Evolutionary conservation across 352 stramenopile genomes (phyloP), one percentile per base, ranked within the genome.

Genomic region (Globisporangium cylindrosporum): DNA sequence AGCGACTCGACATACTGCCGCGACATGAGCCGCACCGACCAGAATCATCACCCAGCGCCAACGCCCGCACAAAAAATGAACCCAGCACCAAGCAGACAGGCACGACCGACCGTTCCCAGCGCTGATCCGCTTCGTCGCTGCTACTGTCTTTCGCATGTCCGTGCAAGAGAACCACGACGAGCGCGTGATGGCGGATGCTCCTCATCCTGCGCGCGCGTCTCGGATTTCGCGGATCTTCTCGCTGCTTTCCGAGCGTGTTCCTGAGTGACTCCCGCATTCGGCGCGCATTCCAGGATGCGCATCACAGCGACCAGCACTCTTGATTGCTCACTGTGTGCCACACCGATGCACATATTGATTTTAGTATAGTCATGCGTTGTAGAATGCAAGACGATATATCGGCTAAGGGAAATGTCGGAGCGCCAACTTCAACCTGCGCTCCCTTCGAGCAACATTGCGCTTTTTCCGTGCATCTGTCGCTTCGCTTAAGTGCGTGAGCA

Each of bases 131-230:
- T 41, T 41, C 49, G n/a, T 58, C 25, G 29, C 27, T n/a, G 22
- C 57, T 27, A 9, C 41, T 48, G 22, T 14, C 22, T 24, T n/a
- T 29, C 27, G 8, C 38, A 29, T 59, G 12, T 20, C 36, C 22
- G 32, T 38, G 38, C 24, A 68, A 25, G 36, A 67, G 49, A 38
- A 68, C 46, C 53, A 68, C 51, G 27, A 32, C 3, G 62, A 68
- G 62, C 14, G 48, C 62, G 51, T 68, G 62, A 14, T 60, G 27
- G 27, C 27, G 62, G 15, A 58, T 22, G 58, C 36, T 38, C 38
- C 46, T 64, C 59, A 38, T 64, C 14, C 58, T 25, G 12, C 38
- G 12, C 34, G 34, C 38, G 12, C 38, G 38, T 46, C 38, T 46
- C 38, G 38, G 38, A 46, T 18, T 18, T 46, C 12, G 38, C 12